Conservation (phyloP, 805 yeast species). For the Candida hispaniensis region DNA sequence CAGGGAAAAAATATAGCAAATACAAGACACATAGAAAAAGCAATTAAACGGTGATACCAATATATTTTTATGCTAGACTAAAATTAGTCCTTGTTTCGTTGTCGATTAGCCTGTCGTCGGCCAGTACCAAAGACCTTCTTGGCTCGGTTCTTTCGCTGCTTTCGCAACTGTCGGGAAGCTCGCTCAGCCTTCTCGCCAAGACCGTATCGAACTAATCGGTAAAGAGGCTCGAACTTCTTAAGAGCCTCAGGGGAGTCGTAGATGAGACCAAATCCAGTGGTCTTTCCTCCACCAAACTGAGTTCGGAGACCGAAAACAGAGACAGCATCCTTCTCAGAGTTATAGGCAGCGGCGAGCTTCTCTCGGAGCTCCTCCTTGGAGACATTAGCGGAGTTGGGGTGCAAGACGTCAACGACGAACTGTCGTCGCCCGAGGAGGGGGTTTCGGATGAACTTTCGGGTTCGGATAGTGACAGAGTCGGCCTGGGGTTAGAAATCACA, state of each 20-base stretch:
- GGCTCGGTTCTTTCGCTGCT: constrained; percentile 99
- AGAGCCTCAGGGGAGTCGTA: constrained; percentile 97
- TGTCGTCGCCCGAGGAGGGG: constrained; percentile 99
- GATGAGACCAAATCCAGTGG: constrained; percentile 98
- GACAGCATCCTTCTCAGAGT: constrained; percentile 84
- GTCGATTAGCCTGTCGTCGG: constrained; percentile 86
- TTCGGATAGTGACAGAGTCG: constrained; percentile 99
- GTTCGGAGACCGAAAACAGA: constrained; percentile 99
- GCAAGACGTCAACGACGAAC: constrained; percentile 98
- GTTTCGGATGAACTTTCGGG: constrained; percentile 98
- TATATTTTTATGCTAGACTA: no score
- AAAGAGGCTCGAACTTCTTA: constrained; percentile 96
- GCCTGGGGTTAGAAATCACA: constrained; percentile 38
- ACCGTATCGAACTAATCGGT: constrained; percentile 99
- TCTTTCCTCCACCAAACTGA: constrained; percentile 99
- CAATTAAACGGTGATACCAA: no score
- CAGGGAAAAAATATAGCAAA: no score
- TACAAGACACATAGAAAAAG: no score
- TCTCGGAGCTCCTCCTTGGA: constrained; percentile 99
- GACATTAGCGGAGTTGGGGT: constrained; percentile 99
- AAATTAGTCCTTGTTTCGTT: no score
- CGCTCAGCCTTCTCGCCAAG: constrained; percentile 92
- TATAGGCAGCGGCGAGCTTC: constrained; percentile 78
- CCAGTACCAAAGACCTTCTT: constrained; percentile 99
- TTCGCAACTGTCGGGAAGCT: constrained; percentile 99